Conservation (phyloP, 306 rosid species). For the Abrus pulchellus region DNA sequence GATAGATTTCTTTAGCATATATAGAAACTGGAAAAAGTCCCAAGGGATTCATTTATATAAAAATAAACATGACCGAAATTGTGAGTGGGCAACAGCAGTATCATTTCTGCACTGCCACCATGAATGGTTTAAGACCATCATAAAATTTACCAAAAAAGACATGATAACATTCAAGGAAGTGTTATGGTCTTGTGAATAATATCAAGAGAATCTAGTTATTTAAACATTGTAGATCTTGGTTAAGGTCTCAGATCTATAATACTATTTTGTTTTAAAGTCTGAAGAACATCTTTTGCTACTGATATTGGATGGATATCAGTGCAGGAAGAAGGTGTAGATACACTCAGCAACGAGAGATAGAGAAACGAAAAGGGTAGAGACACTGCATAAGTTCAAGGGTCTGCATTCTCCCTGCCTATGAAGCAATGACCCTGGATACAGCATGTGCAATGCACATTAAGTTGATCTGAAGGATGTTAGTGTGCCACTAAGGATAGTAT, state of each 20-base stretch:
- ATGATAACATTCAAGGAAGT: no score
- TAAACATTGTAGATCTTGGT: not conserved
- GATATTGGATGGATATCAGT: not conserved
- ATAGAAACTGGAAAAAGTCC: not conserved
- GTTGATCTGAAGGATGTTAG: not conserved
- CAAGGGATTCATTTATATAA: not conserved
- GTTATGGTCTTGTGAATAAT: not conserved
- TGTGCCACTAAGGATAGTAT: not conserved
- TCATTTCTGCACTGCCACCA: not conserved
- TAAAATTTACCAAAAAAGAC: no score
- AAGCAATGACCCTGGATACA: no score
- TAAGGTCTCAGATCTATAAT: not conserved
- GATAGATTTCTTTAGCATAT: not conserved
- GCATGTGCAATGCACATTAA: not conserved
- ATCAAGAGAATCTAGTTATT: not conserved
- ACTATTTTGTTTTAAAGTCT: not conserved
- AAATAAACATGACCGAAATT: not conserved
- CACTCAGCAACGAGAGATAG: not conserved
- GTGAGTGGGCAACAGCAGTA: not conserved
- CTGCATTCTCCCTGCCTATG: no score
- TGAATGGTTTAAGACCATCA: not conserved
- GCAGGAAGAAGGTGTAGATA: not conserved
- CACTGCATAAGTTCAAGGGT: not conserved
- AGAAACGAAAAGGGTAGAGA: not conserved
- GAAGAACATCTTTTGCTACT: not conserved